Conservation (phyloP, 768 basidiomycete genomes). For the Candolleomyces aberdarensis region DNA sequence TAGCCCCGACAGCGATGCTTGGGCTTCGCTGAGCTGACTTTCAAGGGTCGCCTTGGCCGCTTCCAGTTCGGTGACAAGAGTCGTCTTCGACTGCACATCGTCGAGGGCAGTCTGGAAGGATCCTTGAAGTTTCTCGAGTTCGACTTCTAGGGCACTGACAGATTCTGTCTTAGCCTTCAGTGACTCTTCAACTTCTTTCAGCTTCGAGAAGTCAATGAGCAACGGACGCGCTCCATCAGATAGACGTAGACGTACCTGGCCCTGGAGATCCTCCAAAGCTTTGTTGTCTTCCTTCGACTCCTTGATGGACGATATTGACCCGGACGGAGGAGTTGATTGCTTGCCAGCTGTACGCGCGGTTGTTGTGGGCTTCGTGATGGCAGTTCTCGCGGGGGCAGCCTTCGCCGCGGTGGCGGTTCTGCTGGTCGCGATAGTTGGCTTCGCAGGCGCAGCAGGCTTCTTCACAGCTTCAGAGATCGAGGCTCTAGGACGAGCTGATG, state of each 20-base stretch:
- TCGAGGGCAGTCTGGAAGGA: slow-evolving; percentile 45
- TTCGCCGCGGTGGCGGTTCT: not conserved
- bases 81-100: slow-evolving; percentile 47
- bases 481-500: slow-evolving; percentile 56
- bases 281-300: slow-evolving; percentile 60
- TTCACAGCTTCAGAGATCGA: slow-evolving; percentile 64
- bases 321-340: not conserved
- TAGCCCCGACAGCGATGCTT: slow-evolving; percentile 45
- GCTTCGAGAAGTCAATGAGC: slow-evolving; percentile 32
- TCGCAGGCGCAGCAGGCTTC: slow-evolving; percentile 32
- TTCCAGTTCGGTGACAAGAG: slow-evolving; percentile 43
- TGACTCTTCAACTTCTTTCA: slow-evolving; percentile 54
- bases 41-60: slow-evolving; percentile 47
- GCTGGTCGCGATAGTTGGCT: slow-evolving; percentile 22
- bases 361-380: not conserved
- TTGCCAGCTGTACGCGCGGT: slow-evolving; percentile 2
- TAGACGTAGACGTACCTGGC: slow-evolving; percentile 42
- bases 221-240: not conserved
- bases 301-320: slow-evolving; percentile 70
- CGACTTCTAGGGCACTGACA: slow-evolving; percentile 50
- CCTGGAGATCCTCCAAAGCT: slow-evolving; percentile 53
- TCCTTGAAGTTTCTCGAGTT: slow-evolving; percentile 45
- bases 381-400: not conserved
- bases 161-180: slow-evolving; percentile 50
- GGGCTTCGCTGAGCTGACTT: slow-evolving; percentile 41